These are phyloP conservation scores for Xylariales sp. DNA, from an alignment of 2,329 filamentous ascomycete genomes.

Conservation along the genomic window DNA sequence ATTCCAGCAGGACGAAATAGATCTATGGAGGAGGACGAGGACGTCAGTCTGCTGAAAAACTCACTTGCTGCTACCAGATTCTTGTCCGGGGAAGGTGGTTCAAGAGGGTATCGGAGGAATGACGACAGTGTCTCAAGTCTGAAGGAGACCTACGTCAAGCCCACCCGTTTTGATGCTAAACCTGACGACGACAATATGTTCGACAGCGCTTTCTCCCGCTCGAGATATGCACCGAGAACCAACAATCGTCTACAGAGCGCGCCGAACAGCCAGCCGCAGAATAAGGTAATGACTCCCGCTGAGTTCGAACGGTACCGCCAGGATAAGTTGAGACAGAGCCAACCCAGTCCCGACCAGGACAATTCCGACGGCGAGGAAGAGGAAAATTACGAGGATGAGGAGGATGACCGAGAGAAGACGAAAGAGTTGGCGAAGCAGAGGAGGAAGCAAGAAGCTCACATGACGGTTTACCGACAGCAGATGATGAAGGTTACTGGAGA, in stretches of 20 bases:
- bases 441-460: constrained; percentile 83
- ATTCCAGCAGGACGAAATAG: constrained; percentile 15
- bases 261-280: constrained; percentile 57
- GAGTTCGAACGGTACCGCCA: constrained; percentile 79
- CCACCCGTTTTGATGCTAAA: constrained; percentile 26
- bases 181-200: constrained; percentile 53
- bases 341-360: constrained; percentile 34
- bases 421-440: constrained; percentile 70
- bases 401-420: constrained; percentile 72
- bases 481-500: constrained; percentile 97
- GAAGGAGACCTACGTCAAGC: constrained; percentile 26
- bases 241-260: constrained; percentile 32
- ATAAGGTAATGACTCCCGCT: constrained; percentile 84
- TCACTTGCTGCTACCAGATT: constrained; percentile 46
- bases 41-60: constrained; percentile 48
- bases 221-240: not conserved
- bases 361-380: constrained; percentile 38
- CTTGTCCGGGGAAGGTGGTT: constrained; percentile 25
- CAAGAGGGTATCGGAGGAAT: constrained; percentile 33
- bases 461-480: constrained; percentile 84
- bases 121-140: constrained; percentile 32
- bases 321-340: constrained; percentile 62
- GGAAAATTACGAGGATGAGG: constrained; percentile 56
- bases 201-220: constrained; percentile 35
- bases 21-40: constrained; percentile 44